Evolutionary conservation across 164 flowering plant genomes (phyloP), one percentile per base, ranked within the genome.

Genomic region (Stephania cephalantha): DNA sequence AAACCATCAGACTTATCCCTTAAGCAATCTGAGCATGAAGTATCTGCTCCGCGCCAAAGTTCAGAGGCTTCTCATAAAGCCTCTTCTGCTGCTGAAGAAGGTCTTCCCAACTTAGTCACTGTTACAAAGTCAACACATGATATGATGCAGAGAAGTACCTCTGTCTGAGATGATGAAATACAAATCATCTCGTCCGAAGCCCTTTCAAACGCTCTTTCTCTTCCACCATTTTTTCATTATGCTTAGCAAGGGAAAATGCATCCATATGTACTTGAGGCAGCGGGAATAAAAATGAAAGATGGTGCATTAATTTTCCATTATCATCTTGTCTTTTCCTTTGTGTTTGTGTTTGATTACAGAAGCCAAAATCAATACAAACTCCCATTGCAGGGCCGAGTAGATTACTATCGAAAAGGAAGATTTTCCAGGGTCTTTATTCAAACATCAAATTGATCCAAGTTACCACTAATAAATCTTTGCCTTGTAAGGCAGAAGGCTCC

Each of bases 41-140:
- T 67, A 3, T 72, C 15, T 52, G 25, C 46, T 77, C 70, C 71
- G 35, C 53, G 45, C 15, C 46, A 69, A 11, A 50, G 12, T 11
- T 50, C 55, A 50, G 55, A 50, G 55, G 55, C 17, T 20, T 78
- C 73, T 30, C 71, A 78, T 65, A 77, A 64, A 8, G 68, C 46
- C n/a, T 35, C 71, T 64, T 71, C 68, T 5, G 50, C 71, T n/a
- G 48, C 74, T 11, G 71, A 53, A 11, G 48, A 18, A 63, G 29
- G 31, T 71, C 52, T 50, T 42, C 74, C 71, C 58, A 78, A 69
- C 53, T 44, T 71, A 50, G 44, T 2, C 0, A 44, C 10, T 17
- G 3, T 17, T 25, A 74, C 15, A 2, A 73, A 7, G 63, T 63
- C n/a, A 11, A 22, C 25, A 22, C 64, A 78, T 46, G 69, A 58